Conservation (phyloP, 805 yeast species). For the Osmozyma mogii region DNA sequence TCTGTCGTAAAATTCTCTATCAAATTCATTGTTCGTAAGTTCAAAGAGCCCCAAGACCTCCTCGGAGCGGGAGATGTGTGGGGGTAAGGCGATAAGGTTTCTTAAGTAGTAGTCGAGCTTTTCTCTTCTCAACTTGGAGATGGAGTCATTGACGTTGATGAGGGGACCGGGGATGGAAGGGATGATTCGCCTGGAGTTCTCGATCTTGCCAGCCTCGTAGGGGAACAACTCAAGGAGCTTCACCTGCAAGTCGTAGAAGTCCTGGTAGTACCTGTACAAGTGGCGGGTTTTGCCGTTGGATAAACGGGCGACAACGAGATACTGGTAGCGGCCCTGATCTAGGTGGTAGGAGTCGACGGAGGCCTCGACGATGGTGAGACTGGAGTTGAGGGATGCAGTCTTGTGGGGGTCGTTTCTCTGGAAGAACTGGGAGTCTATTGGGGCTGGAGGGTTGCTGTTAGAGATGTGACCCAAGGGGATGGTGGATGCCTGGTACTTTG, state of each 20-base stretch:
- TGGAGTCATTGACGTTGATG: slow-evolving; percentile 75
- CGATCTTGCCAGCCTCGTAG: slow-evolving; percentile 82
- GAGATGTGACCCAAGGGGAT: slow-evolving; percentile 56
- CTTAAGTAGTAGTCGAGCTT: slow-evolving; percentile 47
- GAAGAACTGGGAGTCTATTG: slow-evolving; percentile 31
- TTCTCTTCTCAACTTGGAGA: slow-evolving; percentile 46
- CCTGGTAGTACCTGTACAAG: slow-evolving; percentile 87
- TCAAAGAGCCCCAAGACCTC: slow-evolving; percentile 69
- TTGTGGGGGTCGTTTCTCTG: slow-evolving; percentile 14
- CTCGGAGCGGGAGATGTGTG: slow-evolving; percentile 61
- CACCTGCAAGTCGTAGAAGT: slow-evolving; percentile 90
- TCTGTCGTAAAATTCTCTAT: slow-evolving; percentile 37
- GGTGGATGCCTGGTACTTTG: slow-evolving; percentile 85
- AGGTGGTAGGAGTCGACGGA: slow-evolving; percentile 72
- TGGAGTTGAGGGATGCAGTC: slow-evolving; percentile 8
- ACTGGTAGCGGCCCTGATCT: slow-evolving; percentile 87
- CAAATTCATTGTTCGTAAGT: slow-evolving; percentile 51
- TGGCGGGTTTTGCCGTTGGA: slow-evolving; percentile 63
- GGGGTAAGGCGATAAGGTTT: slow-evolving; percentile 63
- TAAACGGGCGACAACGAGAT: slow-evolving; percentile 59
- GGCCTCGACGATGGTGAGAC: slow-evolving; percentile 45
- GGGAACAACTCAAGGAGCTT: slow-evolving; percentile 77
- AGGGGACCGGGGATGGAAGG: slow-evolving; percentile 97
- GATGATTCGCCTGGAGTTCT: slow-evolving; percentile 66
- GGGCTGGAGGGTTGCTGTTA: slow-evolving; percentile 17